These are phyloP conservation scores for Hyaloscypha variabilis DNA, from an alignment of 495 filamentous ascomycete genomes.

Conservation along the genomic window DNA sequence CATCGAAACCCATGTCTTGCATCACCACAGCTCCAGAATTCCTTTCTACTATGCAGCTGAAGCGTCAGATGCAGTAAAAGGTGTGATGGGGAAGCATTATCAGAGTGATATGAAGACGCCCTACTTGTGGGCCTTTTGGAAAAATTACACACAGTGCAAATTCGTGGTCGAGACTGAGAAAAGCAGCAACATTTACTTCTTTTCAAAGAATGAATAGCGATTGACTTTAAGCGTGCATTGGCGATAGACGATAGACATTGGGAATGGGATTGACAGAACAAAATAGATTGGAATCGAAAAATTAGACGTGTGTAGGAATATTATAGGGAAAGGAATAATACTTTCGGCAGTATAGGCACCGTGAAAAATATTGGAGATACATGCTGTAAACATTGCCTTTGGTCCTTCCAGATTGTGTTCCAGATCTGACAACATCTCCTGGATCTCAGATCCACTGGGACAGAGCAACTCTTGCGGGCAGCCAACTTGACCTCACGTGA, in stretches of 20 bases:
- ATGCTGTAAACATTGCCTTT: background rate
- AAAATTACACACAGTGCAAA: slow-evolving; percentile 46
- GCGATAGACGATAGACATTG: background rate
- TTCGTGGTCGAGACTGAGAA: slow-evolving; percentile 46
- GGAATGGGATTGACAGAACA: background rate
- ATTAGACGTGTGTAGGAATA: background rate
- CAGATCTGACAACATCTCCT: no score
- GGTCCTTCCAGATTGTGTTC: background rate
- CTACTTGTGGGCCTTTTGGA: slow-evolving; percentile 47
- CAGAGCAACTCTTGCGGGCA: no score
- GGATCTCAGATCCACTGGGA: no score
- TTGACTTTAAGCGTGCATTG: background rate
- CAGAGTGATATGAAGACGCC: slow-evolving; percentile 50
- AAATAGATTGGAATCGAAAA: background rate
- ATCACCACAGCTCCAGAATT: slow-evolving; percentile 66
- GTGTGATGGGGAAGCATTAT: slow-evolving; percentile 65
- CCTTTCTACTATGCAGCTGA: slow-evolving; percentile 74
- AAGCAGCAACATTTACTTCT: slow-evolving; percentile 19
- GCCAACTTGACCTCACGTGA: background rate
- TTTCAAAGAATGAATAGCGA: slow-evolving; percentile 10
- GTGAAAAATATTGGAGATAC: background rate
- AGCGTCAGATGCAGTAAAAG: slow-evolving; percentile 64
- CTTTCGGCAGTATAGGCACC: background rate
- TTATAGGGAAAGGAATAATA: background rate
- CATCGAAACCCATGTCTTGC: slow-evolving; percentile 69